Evolutionary conservation across 1,139 yeast genomes (phyloP).

Genomic region (Kodamaea anthophila): DNA sequence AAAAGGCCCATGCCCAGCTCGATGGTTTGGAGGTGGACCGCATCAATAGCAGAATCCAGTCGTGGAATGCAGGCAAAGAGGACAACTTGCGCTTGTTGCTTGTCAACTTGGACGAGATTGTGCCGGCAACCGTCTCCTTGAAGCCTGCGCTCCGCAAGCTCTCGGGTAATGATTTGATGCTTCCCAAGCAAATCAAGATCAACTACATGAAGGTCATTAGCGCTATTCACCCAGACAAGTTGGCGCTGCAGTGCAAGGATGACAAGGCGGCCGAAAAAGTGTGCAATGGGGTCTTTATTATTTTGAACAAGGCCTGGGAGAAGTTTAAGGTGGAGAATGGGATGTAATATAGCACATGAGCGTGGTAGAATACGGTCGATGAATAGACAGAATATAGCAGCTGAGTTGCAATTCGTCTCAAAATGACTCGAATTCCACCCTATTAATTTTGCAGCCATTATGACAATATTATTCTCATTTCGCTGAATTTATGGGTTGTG

Average conservation of each 20-base stretch:
- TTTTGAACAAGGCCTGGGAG: constrained; percentile 89
- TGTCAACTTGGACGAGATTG: constrained; percentile 16
- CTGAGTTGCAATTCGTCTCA: no score
- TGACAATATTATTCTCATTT: no score
- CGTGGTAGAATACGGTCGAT: background rate
- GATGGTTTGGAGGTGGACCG: constrained; percentile 12
- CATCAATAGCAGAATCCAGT: constrained; percentile 11
- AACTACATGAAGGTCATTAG: constrained; percentile 90
- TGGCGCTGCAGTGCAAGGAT: constrained; percentile 37
- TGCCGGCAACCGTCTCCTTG: constrained; percentile 15
- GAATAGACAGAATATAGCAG: no score
- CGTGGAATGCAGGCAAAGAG: constrained; percentile 17
- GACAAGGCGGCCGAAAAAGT: constrained; percentile 69
- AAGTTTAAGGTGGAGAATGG: constrained; percentile 52
- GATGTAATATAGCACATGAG: background rate
- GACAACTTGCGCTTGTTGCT: constrained; percentile 18
- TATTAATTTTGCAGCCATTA: no score
- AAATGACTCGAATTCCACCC: no score
- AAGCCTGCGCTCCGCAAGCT: constrained; percentile 14
- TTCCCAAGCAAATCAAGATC: constrained; percentile 87
- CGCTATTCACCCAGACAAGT: constrained; percentile 90
- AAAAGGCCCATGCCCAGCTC: constrained; percentile 8
- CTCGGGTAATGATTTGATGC: constrained; percentile 66
- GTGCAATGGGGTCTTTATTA: constrained; percentile 81
- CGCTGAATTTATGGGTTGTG: no score